These are phyloP conservation scores for Colletotrichum sp. DNA, from an alignment of 2,329 filamentous ascomycete genomes.

Conservation along the genomic window DNA sequence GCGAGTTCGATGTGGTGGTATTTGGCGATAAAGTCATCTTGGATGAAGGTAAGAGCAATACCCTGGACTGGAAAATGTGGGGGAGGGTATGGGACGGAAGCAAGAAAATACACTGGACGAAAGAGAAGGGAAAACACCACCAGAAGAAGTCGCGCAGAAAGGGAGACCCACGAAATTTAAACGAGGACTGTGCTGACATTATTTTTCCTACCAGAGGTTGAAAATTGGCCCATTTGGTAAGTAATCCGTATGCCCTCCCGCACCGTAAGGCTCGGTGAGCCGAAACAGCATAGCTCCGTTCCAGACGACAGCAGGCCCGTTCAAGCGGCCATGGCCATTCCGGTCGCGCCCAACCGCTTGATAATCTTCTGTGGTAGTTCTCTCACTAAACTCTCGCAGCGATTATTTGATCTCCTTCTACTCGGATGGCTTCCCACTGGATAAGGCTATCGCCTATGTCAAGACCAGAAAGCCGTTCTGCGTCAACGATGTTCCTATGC, in stretches of 20 bases:
- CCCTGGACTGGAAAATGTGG: background rate
- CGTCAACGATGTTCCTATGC: conserved; percentile 97
- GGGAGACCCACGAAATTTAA: background rate
- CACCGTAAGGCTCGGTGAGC: conserved; percentile 34
- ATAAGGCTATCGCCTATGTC: conserved; percentile 96
- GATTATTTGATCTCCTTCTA: conserved; percentile 99
- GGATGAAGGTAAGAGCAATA: conserved; percentile 70
- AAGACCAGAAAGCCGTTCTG: conserved; percentile 94
- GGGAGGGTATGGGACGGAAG: background rate
- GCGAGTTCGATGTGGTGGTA: conserved; percentile 95
- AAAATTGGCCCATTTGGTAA: conserved; percentile 92
- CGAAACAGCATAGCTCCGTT: conserved; percentile 35
- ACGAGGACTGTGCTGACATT: background rate
- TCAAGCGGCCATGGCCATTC: background rate
- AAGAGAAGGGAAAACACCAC: background rate
- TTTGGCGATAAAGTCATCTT: conserved; percentile 99
- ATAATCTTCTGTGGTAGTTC: background rate
- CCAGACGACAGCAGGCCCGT: background rate
- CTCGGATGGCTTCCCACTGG: conserved; percentile 93
- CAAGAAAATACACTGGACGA: background rate
- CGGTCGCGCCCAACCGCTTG: background rate
- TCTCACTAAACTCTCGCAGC: conserved; percentile 35
- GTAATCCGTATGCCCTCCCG: conserved; percentile 26
- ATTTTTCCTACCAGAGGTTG: conserved; percentile 64
- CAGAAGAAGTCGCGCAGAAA: background rate